Evolutionary conservation across 2,329 filamentous ascomycete genomes (phyloP), one percentile per base, ranked within the genome.

Genomic region (Cordyceps fumosorosea): DNA sequence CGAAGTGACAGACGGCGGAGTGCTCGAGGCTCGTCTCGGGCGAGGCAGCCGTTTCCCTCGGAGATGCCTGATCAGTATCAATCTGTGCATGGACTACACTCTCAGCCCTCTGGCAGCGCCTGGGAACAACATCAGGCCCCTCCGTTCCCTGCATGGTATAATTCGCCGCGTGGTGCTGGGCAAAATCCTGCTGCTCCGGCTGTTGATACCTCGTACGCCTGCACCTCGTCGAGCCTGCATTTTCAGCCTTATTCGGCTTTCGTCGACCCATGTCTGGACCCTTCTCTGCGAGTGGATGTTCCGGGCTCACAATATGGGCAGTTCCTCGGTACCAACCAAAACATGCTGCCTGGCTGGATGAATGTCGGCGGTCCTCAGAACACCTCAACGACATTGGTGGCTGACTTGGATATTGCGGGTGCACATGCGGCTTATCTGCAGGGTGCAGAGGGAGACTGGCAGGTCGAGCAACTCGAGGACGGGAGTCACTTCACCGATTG

Each of bases 401-500:
- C 66, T 1, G 66, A 65, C 11, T 56, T 66, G 42, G 64, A 66
- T 53, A 40, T 34, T 3, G 40, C 51, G 10, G 63, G 42, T 22
- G 64, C 66, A 20, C 69, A 71, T 54, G 69, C 72, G 22, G 67
- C 63, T 6, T 74, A 72, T 54, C 67, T 77, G 32, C 69, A 66
- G 50, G 74, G 75, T 24, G 68, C 66, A 11, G 67, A 72, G 37
- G 67, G 66, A 12, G 74, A 74, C 56, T 77, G 75, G 75, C 67
- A 72, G 60, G 66, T 76, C 10, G 71, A 74, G 64, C 67, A 73
- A 22, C 61, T 76, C 10, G 71, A 72, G 10, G 69, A 70, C 24
- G 65, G 64, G 22, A 66, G 67, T 24, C 70, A 72, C 54, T 74
- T 72, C 62, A 69, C 69, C 37, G 64, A 72, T 40, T 75, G 73